These are phyloP conservation scores for Aspergillus quadricinctus DNA, from an alignment of 2,329 filamentous ascomycete genomes.

Conservation along the genomic window DNA sequence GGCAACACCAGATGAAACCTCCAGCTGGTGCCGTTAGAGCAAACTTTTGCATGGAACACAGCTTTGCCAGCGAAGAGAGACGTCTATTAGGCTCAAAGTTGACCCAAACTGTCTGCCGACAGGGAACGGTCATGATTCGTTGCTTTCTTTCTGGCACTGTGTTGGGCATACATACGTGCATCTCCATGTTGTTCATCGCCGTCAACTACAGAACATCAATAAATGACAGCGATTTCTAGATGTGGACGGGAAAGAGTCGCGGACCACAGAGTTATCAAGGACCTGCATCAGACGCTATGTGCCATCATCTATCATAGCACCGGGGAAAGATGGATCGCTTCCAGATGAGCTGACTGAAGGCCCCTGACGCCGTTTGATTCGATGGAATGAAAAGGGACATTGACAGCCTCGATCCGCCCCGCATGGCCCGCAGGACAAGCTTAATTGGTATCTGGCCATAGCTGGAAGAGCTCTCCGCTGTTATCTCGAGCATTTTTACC, in stretches of 20 bases:
- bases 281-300: slow-evolving; percentile 14
- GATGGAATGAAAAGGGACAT: neutral
- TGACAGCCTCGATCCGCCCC: slow-evolving; percentile 21
- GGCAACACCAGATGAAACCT: neutral
- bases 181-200: slow-evolving; percentile 14
- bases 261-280: slow-evolving; percentile 1
- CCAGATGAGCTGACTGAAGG: slow-evolving; percentile 9
- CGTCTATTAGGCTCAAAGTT: slow-evolving; percentile 6
- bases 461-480: slow-evolving; percentile 1
- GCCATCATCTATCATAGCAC: slow-evolving; percentile 9
- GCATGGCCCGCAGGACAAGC: slow-evolving; percentile 18
- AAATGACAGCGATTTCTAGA: slow-evolving; percentile 19
- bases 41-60: slow-evolving; percentile 20
- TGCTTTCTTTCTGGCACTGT: slow-evolving; percentile 26
- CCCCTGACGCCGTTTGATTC: slow-evolving; percentile 11
- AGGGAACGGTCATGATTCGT: slow-evolving; percentile 26
- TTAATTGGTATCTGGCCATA: slow-evolving; percentile 13
- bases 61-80: slow-evolving; percentile 25
- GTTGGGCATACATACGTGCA: slow-evolving; percentile 43
- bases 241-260: slow-evolving; percentile 1
- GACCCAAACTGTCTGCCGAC: slow-evolving; percentile 11
- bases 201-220: slow-evolving; percentile 5
- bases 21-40: neutral
- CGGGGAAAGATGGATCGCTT: slow-evolving; percentile 9
- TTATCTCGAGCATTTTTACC: neutral